These are phyloP conservation scores for Metarhizium humberi DNA, from an alignment of 2,329 filamentous ascomycete genomes.

Conservation along the genomic window DNA sequence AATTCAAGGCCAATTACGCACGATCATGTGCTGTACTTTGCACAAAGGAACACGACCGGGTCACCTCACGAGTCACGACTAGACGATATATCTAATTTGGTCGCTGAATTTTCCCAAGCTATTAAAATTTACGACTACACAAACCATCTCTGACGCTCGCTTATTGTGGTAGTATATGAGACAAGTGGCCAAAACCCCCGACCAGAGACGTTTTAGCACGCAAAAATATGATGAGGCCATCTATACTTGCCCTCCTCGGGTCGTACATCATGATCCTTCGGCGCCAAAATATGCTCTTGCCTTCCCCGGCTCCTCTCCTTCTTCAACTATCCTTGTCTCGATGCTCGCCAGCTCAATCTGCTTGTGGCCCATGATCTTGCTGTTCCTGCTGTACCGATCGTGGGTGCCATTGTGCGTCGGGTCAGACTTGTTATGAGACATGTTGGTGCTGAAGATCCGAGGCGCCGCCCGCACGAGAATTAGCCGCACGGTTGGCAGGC, in stretches of 20 bases:
- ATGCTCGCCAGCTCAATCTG: constrained; percentile 3
- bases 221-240: too few relatives aligned
- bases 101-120: too few relatives aligned
- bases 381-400: background rate
- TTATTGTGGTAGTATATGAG: background rate
- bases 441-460: constrained; percentile 1
- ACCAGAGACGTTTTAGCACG: too few relatives aligned
- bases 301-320: background rate
- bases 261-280: background rate
- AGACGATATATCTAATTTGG: too few relatives aligned
- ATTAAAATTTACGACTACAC: too few relatives aligned
- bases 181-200: constrained; percentile 2
- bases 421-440: background rate
- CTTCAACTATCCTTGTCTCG: background rate
- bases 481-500: constrained; percentile 4
- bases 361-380: constrained; percentile 1
- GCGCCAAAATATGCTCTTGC: background rate
- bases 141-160: background rate
- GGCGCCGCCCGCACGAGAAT: constrained; percentile 4
- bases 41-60: too few relatives aligned
- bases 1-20: too few relatives aligned
- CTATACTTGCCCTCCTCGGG: background rate
- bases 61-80: background rate
- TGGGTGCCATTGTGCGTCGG: background rate
- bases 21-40: background rate